A percentile compares a stretch with the other conserved stretches of the same genome.
These are phyloP conservation scores for Monilinia fructigena DNA, from an alignment of 2,329 filamentous ascomycete species.

Conservation along the genomic window DNA sequence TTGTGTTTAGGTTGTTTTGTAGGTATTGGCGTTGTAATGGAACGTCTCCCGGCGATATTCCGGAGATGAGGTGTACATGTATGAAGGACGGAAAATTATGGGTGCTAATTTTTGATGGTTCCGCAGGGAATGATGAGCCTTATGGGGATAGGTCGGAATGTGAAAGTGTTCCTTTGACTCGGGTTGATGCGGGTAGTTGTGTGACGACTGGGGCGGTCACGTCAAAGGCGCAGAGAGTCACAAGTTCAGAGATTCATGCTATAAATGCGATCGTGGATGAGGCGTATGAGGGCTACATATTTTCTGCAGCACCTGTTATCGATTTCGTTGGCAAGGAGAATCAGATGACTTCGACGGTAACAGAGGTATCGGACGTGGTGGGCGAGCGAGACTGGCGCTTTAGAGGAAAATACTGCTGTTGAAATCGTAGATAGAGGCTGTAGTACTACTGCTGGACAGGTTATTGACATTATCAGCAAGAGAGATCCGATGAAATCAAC, in stretches of 20 bases:
- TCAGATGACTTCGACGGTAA: not conserved
- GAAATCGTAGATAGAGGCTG: not conserved
- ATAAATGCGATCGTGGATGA: conserved; percentile 14
- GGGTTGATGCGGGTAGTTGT: too few species aligned
- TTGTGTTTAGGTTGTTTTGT: conserved; percentile 18
- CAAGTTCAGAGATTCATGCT: not conserved
- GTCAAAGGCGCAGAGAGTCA: not conserved
- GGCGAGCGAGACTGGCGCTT: not conserved
- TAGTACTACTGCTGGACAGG: not conserved
- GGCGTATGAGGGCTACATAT: conserved; percentile 1
- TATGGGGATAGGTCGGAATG: not conserved
- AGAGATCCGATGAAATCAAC: not conserved
- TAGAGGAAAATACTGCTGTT: not conserved
- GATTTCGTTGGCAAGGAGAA: not conserved
- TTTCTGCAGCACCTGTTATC: not conserved
- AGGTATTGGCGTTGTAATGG: not conserved
- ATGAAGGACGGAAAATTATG: too few species aligned
- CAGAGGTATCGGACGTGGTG: not conserved
- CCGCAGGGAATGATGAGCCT: not conserved
- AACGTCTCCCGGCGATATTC: too few species aligned
- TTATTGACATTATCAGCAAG: not conserved
- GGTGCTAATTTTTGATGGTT: not conserved
- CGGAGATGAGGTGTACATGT: not conserved
- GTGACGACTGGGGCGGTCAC: too few species aligned
- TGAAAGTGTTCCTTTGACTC: not conserved